phyloP scores from a whole-genome alignment of 805 yeast genomes.

The Candida silvicultrix region DNA sequence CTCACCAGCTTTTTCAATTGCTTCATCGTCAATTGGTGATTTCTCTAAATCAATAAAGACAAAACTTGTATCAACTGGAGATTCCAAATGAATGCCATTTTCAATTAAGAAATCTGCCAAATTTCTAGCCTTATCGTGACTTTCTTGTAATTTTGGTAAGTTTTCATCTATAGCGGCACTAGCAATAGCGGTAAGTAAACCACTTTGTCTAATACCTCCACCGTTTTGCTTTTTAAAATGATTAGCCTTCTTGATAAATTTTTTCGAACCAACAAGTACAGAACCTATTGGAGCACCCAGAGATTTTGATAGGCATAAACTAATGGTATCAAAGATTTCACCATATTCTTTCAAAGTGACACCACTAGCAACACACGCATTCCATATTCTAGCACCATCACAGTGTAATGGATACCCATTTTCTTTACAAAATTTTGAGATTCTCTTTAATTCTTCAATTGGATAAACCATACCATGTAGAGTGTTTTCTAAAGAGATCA shows the following conservation, averaged over 20 bases:
- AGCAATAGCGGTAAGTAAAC: slow-evolving; percentile 77
- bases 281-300: slow-evolving; percentile 95
- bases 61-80: slow-evolving; percentile 79
- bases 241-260: slow-evolving; percentile 61
- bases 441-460: slow-evolving; percentile 64
- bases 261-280: slow-evolving; percentile 62
- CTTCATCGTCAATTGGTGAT: slow-evolving; percentile 46
- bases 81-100: slow-evolving; percentile 49
- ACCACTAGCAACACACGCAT: slow-evolving; percentile 64
- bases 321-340: slow-evolving; percentile 73
- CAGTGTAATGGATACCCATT: slow-evolving; percentile 63
- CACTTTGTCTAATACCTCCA: slow-evolving; percentile 90
- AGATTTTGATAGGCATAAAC: slow-evolving; percentile 83
- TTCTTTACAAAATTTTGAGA: slow-evolving; percentile 61
- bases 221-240: slow-evolving; percentile 91
- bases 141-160: slow-evolving; percentile 37
- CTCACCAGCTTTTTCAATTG: slow-evolving; percentile 44
- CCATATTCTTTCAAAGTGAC: slow-evolving; percentile 62
- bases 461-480: slow-evolving; percentile 81
- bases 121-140: slow-evolving; percentile 46
- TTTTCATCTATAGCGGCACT: slow-evolving; percentile 66
- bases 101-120: slow-evolving; percentile 44
- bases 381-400: slow-evolving; percentile 94
- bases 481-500: slow-evolving; percentile 84
- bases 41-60: slow-evolving; percentile 59